Percentiles rank a stretch among this genome's conserved stretches.
These are phyloP conservation scores for Kitagawia praeruptora DNA, from an alignment of 129 eudicot species.

Conservation along the genomic window DNA sequence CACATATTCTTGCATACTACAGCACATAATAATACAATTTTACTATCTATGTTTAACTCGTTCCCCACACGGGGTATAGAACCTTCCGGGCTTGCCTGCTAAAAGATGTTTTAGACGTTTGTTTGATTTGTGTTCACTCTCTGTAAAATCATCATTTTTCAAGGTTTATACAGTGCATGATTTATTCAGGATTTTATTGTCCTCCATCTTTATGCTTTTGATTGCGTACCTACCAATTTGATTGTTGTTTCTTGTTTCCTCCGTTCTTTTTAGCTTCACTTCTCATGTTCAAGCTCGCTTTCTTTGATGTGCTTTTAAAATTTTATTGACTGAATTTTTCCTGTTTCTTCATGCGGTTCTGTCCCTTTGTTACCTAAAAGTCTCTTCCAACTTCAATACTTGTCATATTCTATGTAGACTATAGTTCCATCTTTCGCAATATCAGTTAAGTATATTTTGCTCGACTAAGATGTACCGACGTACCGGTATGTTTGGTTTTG, in stretches of 20 bases:
- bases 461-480: not conserved
- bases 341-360: conserved; percentile 1
- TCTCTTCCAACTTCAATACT: not conserved
- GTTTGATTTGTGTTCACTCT: not conserved
- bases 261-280: not conserved
- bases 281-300: not conserved
- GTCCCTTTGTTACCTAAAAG: not conserved
- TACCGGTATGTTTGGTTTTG: not conserved
- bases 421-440: not conserved
- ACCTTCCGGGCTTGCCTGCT: conserved; percentile 1
- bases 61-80: not conserved
- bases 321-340: not conserved
- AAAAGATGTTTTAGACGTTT: not conserved
- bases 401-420: not conserved
- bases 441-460: not conserved
- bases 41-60: not conserved
- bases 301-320: not conserved
- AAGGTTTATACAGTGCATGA: not conserved
- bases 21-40: not conserved
- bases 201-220: not conserved
- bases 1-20: not conserved
- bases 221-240: not conserved
- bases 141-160: not conserved
- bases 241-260: conserved; percentile 3
- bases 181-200: not conserved